Evolutionary conservation across 306 rosid species (phyloP).

Genomic region (Quercus dentata): DNA sequence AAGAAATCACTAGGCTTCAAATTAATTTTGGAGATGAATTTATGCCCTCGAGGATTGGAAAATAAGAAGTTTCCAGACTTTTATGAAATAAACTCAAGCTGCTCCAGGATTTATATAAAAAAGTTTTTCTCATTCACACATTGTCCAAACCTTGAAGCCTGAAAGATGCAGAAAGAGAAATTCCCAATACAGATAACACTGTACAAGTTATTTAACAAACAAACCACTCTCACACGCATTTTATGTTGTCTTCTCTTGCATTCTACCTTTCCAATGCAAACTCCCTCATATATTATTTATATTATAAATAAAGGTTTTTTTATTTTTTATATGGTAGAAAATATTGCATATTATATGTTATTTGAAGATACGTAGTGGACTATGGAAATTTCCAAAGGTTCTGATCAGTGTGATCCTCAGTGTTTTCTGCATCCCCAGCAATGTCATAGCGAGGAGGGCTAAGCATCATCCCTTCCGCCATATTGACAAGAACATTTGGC

Average conservation of each 20-base stretch:
- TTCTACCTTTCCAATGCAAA: conserved; percentile 32
- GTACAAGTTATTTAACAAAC: conserved; percentile 22
- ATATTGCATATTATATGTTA: background rate
- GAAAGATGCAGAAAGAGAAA: conserved; percentile 14
- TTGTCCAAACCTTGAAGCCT: background rate
- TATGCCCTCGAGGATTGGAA: background rate
- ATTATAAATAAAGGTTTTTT: background rate
- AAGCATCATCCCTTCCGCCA: conserved; percentile 94
- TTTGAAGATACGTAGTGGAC: background rate
- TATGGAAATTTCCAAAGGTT: conserved; percentile 52
- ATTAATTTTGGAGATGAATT: background rate
- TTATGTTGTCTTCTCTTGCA: conserved; percentile 12
- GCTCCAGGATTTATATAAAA: background rate
- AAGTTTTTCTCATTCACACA: too few species aligned
- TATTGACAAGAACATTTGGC: conserved; percentile 72
- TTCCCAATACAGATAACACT: conserved; percentile 5
- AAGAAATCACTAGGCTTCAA: too few species aligned
- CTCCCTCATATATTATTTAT: conserved; percentile 26
- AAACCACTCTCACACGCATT: conserved; percentile 3
- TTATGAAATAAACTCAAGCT: background rate
- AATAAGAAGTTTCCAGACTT: background rate
- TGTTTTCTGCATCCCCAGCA: conserved; percentile 17
- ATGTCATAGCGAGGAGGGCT: conserved; percentile 82
- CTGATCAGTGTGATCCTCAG: conserved; percentile 7
- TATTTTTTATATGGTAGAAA: background rate